These are phyloP conservation scores for Tephrocybe sp. DNA, from an alignment of 768 basidiomycete genomes.

Conservation along the genomic window DNA sequence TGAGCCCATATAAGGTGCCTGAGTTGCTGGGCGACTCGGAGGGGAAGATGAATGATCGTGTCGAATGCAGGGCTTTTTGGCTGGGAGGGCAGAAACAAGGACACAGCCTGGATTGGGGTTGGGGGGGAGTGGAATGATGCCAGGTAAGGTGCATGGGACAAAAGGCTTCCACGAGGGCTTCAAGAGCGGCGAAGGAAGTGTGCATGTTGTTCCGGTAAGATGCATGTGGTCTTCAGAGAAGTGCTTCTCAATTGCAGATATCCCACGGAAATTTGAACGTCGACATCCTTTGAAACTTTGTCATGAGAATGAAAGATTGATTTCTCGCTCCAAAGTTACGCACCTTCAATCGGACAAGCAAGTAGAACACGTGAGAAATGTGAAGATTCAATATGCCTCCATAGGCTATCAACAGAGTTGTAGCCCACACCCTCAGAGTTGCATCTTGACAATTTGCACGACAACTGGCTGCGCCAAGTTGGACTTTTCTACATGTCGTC, in stretches of 20 bases:
- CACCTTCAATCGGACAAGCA: constrained; percentile 20
- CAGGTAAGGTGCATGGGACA: constrained; percentile 6
- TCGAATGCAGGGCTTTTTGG: constrained; percentile 1
- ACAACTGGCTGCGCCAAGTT: constrained; percentile 3
- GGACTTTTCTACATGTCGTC: constrained; percentile 1
- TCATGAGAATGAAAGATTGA: no score
- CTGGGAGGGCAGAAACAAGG: constrained; percentile 8
- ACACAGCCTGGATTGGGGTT: constrained; percentile 12
- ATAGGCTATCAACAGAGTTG: constrained; percentile 12
- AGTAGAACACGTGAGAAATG: constrained; percentile 18
- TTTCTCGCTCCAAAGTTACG: no score
- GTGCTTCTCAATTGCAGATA: constrained; percentile 11
- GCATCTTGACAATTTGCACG: constrained; percentile 16
- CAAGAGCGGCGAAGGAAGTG: constrained; percentile 14
- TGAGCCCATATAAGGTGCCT: constrained; percentile 5
- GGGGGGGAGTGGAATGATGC: constrained; percentile 12
- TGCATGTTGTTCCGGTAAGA: constrained; percentile 7
- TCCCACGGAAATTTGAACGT: background rate
- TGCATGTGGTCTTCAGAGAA: constrained; percentile 17
- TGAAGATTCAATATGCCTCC: constrained; percentile 17
- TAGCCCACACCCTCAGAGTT: constrained; percentile 7
- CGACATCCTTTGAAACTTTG: constrained; percentile 15
- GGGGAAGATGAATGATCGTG: background rate
- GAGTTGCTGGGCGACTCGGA: background rate
- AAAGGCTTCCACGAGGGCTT: constrained; percentile 20